These are phyloP conservation scores for Mariannaea sp. DNA, from an alignment of 2,329 filamentous ascomycete species.

Conservation along the genomic window DNA sequence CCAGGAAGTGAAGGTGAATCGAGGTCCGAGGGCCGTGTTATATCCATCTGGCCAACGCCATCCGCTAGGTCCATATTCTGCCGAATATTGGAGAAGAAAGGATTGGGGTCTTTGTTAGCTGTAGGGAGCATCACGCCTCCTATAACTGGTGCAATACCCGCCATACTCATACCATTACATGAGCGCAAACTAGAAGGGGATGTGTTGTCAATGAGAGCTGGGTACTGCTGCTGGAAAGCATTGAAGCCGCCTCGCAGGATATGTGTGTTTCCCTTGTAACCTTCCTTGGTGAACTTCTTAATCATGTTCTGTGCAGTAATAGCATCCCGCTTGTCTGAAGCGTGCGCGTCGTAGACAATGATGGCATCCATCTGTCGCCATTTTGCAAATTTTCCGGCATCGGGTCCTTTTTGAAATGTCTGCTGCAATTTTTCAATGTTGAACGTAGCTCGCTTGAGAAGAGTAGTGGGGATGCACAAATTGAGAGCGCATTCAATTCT, in stretches of 20 bases:
- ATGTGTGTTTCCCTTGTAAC: constrained; percentile 73
- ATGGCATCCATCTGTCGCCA: constrained; percentile 80
- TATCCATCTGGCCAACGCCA: constrained; percentile 83
- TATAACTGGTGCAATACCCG: constrained; percentile 70
- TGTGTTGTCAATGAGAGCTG: constrained; percentile 64
- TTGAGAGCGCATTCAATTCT: constrained; percentile 84
- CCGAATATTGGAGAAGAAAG: constrained; percentile 94
- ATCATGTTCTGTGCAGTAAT: constrained; percentile 81
- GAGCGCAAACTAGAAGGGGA: constrained; percentile 48
- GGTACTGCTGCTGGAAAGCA: constrained; percentile 70
- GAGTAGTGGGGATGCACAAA: constrained; percentile 91
- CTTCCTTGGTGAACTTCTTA: constrained; percentile 88
- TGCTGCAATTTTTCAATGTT: constrained; percentile 85
- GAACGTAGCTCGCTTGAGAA: constrained; percentile 89
- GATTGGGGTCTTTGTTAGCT: constrained; percentile 71
- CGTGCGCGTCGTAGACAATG: constrained; percentile 84
- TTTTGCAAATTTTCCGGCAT: constrained; percentile 72
- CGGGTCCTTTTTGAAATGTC: constrained; percentile 75
- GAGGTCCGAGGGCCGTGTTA: constrained; percentile 53
- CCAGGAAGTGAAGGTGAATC: constrained; percentile 63
- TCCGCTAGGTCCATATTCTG: constrained; percentile 96
- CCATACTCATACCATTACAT: constrained; percentile 52
- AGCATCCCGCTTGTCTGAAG: constrained; percentile 79
- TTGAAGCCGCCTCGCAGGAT: constrained; percentile 84
- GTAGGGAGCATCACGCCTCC: constrained; percentile 85